Base-by-base conservation (phyloP, 495 filamentous ascomycete genomes). In the Penicillium parvum region DNA sequence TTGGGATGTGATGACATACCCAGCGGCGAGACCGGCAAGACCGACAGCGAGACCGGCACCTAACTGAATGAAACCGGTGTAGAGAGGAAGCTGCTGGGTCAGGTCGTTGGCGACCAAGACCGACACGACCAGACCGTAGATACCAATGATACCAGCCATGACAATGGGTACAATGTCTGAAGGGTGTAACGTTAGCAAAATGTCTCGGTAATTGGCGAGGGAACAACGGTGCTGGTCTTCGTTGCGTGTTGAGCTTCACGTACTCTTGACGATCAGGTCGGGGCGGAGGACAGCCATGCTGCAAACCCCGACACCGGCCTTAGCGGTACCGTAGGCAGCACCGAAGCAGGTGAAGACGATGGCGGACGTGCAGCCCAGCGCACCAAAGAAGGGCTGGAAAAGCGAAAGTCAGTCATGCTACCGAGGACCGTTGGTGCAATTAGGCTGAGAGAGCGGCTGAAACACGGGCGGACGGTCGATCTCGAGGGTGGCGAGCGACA, bases 121-220 rank as follows among this genome's bases (percentile, higher is more conserved):
- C 3, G 91, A 96, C 40, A 99, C 92, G 74, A 99, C 92, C 39
- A 99, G 81, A 58, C 92, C 92, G 77, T 99, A 99, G 72, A 99
- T 99, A 84, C 86, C 94, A 70, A 99, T 96, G 74, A 99, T 99
- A 97, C 92, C 92, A 77, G 92, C 92, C 92, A 99, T 99, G 80
- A 99, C 95, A 70, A 98, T 92, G 61, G 92, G 92, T 46, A 98
- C 90, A 63, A 98, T 95, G 77, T 97, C 92, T 98, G 52, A 14
- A 37, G 43, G 32, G 12, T 11, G 7, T 14, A 2, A 10, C 15
- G 37, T 67, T 17, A 67, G 58, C 42, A 37, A 46, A 33, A 4
- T 12, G 12, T n/a, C 7, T 2, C 8, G 9, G 17, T 12, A 43
- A 14, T 18, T 10, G 11, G 26, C 19, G 11, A 39, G n/a, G 25